Percentiles rank a stretch among this genome's conserved stretches.
Evolutionary conservation across 352 stramenopile genomes (phyloP).

Genomic region (Peronospora tabacina): DNA sequence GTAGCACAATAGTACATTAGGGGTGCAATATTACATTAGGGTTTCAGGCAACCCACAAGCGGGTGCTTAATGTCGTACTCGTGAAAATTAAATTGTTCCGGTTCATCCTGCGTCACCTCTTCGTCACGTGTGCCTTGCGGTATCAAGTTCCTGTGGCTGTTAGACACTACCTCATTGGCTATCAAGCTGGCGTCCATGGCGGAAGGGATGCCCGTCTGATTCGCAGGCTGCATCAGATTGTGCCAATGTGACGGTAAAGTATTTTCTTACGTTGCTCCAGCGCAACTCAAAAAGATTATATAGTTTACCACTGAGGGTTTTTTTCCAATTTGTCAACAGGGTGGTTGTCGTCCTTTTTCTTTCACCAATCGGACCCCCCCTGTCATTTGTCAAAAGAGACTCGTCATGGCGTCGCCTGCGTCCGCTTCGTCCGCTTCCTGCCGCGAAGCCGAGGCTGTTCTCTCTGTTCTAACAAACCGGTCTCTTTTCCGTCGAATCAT

Average conservation of each 20-base stretch:
- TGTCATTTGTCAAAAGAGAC: neutral
- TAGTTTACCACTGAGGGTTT: too few relatives aligned
- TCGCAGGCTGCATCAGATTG: too few relatives aligned
- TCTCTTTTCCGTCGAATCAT: slow-evolving; percentile 27
- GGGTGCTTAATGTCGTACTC: slow-evolving; percentile 17
- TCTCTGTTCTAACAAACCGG: slow-evolving; percentile 19
- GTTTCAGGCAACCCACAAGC: neutral
- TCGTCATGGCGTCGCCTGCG: slow-evolving; percentile 1
- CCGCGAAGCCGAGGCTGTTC: neutral
- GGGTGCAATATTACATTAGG: slow-evolving; percentile 3
- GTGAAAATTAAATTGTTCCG: slow-evolving; percentile 38
- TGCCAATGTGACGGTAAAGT: too few relatives aligned
- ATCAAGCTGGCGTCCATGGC: slow-evolving; percentile 30
- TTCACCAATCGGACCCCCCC: too few relatives aligned
- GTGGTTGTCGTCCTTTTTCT: too few relatives aligned
- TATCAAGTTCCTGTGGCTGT: slow-evolving; percentile 5
- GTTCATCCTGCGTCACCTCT: slow-evolving; percentile 13
- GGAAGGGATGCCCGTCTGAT: neutral
- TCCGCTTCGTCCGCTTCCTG: neutral
- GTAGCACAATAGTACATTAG: too few relatives aligned
- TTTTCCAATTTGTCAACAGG: too few relatives aligned
- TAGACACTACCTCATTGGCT: slow-evolving; percentile 23
- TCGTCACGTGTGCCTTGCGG: slow-evolving; percentile 13
- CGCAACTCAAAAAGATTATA: too few relatives aligned
- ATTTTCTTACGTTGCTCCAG: too few relatives aligned